Evolutionary conservation across 345 rosid genomes (phyloP).

Genomic region (Erodium maritimum): DNA sequence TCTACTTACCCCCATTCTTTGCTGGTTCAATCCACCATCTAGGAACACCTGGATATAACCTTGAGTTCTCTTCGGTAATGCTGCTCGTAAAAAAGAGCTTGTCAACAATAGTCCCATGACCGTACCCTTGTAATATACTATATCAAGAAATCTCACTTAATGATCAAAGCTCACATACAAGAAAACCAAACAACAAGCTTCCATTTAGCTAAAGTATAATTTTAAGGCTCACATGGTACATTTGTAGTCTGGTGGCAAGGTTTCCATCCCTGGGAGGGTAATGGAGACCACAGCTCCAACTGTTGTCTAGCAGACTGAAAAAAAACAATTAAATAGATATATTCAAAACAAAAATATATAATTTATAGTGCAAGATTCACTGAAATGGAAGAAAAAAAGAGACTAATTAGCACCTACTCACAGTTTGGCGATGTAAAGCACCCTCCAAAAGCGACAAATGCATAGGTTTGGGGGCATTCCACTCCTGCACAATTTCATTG

Average conservation of each 20-base stretch:
- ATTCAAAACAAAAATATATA: neutral
- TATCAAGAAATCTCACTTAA: neutral
- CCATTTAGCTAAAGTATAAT: neutral
- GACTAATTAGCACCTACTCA: slow-evolving; percentile 21
- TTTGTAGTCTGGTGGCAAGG: slow-evolving; percentile 36
- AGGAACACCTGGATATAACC: slow-evolving; percentile 86
- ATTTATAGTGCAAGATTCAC: neutral
- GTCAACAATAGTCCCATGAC: neutral
- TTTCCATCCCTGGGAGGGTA: slow-evolving; percentile 73
- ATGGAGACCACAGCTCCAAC: slow-evolving; percentile 75
- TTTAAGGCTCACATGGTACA: slow-evolving; percentile 33
- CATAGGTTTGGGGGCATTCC: slow-evolving; percentile 84
- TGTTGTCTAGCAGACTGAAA: slow-evolving; percentile 48
- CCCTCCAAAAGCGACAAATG: slow-evolving; percentile 50
- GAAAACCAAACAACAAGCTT: neutral
- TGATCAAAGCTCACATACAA: neutral
- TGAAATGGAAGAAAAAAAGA: neutral
- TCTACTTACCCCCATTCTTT: slow-evolving; percentile 85
- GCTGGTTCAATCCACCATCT: slow-evolving; percentile 97
- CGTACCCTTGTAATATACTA: neutral
- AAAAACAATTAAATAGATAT: neutral
- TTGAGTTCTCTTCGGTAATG: slow-evolving; percentile 38
- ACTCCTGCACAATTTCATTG: slow-evolving; percentile 45
- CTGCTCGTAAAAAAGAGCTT: slow-evolving; percentile 22
- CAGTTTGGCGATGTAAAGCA: slow-evolving; percentile 50